phyloP scores from a whole-genome alignment of 164 flowering plant genomes.

The grape (Vitis vinifera) region ASM3070453v1 NC_081812.1:21504501-21505000 shows the following conservation, averaged over 20 bases:
- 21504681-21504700: neutral
- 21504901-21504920: no score
- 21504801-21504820: conserved; percentile 66
- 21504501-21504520: no score
- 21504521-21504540: no score
- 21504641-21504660: conserved; percentile 1
- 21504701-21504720: conserved; percentile 11
- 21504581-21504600: no score
- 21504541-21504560: no score
- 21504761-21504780: conserved; percentile 98
- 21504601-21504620: no score
- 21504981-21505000: no score
- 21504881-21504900: conserved; percentile 1
- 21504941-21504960: no score
- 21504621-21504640: no score
- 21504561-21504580: no score
- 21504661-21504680: neutral
- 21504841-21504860: neutral
- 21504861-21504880: neutral
- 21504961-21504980: no score
- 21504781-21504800: conserved; percentile 98
- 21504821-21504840: conserved; percentile 3
- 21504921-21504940: no score
- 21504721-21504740: conserved; percentile 98
- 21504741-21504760: conserved; percentile 88